Evolutionary conservation across 1,284 basidiomycete genomes (phyloP), one percentile per base, ranked within the genome.

Genomic region (Sporisorium iseilematis-ciliati): DNA sequence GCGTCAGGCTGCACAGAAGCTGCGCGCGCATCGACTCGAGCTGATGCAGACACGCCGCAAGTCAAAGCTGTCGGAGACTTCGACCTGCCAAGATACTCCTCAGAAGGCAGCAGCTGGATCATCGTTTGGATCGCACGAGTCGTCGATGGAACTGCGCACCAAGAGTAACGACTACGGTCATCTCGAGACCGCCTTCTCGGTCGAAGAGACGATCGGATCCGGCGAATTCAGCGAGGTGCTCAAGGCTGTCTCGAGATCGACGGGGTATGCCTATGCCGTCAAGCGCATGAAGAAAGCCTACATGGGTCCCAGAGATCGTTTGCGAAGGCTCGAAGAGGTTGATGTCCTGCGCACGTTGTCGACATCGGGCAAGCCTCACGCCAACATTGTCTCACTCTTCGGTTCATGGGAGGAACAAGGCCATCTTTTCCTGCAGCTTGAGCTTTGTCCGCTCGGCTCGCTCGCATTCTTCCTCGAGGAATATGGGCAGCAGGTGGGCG

Each of bases 321-420:
- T 88, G 62, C 92, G 96, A 31, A 89, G 97, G 78, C 90, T 94
- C 6, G 97, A 99, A 86, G 97, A 99, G 87, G 94, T 97, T 45
- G 93, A 97, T 79, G 91, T 97, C 69, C 89, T 99, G 40, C 90
- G 92, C 72, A 91, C 93, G 80, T 89, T 99, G 23, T 90, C 90
- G 3, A 70, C 52, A 5, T 53, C 50, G 11, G 71, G 62, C 31
- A 66, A 71, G 54, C 62, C 71, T 16, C 77, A 78, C 51, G 64
- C 75, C 41, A 71, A 75, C 67, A 91, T 98, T 20, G 90, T 99
- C 51, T 89, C 89, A n/a, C 95, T 97, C 78, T 89, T 94, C 65
- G 94, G 97, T 86, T 95, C 94, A 64, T 99, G 97, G 97, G 96
- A 99, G 86, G 93, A 99, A 87, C 90, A 93, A 68, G 91, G 94